phyloP scores from a whole-genome alignment of 176 grass and related monocot genomes.

The Microstegium vimineum region DNA sequence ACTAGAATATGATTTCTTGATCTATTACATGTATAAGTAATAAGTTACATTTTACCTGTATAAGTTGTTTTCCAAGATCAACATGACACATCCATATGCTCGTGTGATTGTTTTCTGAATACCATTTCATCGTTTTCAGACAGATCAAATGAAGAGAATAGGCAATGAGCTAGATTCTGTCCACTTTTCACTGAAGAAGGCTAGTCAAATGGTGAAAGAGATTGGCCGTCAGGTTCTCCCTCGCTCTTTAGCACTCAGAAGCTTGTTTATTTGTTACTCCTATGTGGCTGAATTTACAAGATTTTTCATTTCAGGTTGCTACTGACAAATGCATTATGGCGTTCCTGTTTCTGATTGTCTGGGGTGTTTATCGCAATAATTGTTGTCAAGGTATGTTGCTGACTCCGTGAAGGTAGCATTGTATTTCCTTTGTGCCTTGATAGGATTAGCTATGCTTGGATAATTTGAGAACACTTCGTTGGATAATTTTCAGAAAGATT shows the following conservation, averaged over 20 bases:
- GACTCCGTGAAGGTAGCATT: background rate
- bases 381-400: slow-evolving; percentile 83
- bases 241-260: background rate
- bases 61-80: background rate
- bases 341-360: slow-evolving; percentile 79
- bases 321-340: slow-evolving; percentile 99
- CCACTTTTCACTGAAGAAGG: slow-evolving; percentile 69
- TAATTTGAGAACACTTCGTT: background rate
- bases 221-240: slow-evolving; percentile 57
- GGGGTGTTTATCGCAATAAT: slow-evolving; percentile 91
- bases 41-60: background rate
- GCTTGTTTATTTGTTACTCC: background rate
- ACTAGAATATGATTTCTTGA: background rate
- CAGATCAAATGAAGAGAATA: slow-evolving; percentile 60
- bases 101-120: background rate
- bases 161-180: slow-evolving; percentile 60
- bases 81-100: too few species aligned
- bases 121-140: slow-evolving; percentile 19
- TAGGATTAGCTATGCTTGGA: background rate
- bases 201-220: slow-evolving; percentile 64
- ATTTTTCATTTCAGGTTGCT: slow-evolving; percentile 65
- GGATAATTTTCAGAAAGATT: background rate
- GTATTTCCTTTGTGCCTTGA: background rate
- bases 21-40: background rate
- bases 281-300: background rate